These are phyloP conservation scores for Leptographium wingfieldii DNA, from an alignment of 2,329 filamentous ascomycete species.

Conservation along the genomic window DNA sequence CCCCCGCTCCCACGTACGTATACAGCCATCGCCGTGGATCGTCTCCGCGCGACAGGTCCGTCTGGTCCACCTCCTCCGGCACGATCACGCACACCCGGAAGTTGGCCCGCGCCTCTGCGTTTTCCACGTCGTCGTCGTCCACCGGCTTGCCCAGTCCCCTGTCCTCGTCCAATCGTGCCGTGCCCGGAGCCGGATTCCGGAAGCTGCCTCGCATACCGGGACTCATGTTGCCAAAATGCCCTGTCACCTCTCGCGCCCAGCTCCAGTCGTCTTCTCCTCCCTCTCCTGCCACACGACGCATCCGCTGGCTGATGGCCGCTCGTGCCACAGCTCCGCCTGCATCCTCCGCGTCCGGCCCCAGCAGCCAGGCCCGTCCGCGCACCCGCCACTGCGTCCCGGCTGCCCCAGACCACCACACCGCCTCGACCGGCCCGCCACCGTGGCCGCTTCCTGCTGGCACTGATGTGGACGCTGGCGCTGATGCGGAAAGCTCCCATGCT, in stretches of 20 bases:
- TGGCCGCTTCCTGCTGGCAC: slow-evolving; percentile 28
- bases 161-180: slow-evolving; percentile 35
- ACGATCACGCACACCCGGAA: slow-evolving; percentile 76
- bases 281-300: slow-evolving; percentile 25
- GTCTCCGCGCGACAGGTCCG: slow-evolving; percentile 57
- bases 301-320: slow-evolving; percentile 47
- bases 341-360: slow-evolving; percentile 50
- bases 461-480: slow-evolving; percentile 25
- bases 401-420: slow-evolving; percentile 79
- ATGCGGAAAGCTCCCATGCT: slow-evolving; percentile 53
- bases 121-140: slow-evolving; percentile 52
- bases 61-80: slow-evolving; percentile 62
- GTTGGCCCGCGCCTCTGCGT: slow-evolving; percentile 57
- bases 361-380: slow-evolving; percentile 60
- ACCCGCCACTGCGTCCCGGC: slow-evolving; percentile 73
- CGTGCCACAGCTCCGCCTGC: slow-evolving; percentile 55
- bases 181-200: slow-evolving; percentile 58
- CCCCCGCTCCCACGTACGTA: slow-evolving; percentile 35
- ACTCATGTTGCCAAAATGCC: slow-evolving; percentile 79
- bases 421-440: slow-evolving; percentile 51
- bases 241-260: slow-evolving; percentile 69
- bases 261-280: slow-evolving; percentile 43
- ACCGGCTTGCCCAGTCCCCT: slow-evolving; percentile 49
- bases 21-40: slow-evolving; percentile 55
- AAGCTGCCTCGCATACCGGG: slow-evolving; percentile 70